A percentile compares a stretch with the other conserved stretches of the same genome.
Conservation (phyloP, 2,329 filamentous ascomycete genomes). For the Sphaerulina vaccinii region DNA sequence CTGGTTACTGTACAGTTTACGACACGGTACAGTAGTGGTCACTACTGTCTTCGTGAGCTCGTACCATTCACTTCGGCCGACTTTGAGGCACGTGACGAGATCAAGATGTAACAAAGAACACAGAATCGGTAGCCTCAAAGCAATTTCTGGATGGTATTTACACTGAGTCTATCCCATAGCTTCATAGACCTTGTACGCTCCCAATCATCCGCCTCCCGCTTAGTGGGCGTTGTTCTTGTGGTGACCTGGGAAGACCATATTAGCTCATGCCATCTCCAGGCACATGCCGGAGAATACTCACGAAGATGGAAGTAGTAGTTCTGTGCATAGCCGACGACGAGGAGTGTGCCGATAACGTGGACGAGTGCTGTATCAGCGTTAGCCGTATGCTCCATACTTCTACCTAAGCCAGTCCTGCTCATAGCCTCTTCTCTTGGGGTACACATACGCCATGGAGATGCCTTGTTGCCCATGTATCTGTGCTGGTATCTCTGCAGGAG, state of each 20-base stretch:
- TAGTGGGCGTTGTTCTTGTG: constrained; percentile 99
- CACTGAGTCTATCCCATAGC: constrained; percentile 17
- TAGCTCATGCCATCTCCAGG: not conserved
- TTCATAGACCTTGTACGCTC: constrained; percentile 13
- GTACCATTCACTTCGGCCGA: not conserved
- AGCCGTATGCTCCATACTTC: constrained; percentile 3
- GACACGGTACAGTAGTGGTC: not conserved
- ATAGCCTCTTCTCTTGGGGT: not conserved
- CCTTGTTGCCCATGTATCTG: constrained; percentile 91
- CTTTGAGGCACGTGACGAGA: not conserved
- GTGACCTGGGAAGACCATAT: constrained; percentile 65
- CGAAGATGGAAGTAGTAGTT: constrained; percentile 99
- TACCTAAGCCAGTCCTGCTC: not conserved
- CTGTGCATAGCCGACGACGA: constrained; percentile 86
- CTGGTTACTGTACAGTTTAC: not conserved
- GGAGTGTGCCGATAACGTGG: constrained; percentile 75
- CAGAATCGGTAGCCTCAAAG: constrained; percentile 12
- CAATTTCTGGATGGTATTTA: constrained; percentile 25
- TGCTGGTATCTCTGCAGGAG: constrained; percentile 83
- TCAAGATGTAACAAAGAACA: not conserved
- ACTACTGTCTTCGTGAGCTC: not conserved
- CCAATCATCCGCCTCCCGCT: not conserved
- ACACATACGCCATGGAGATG: constrained; percentile 79
- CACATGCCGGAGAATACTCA: constrained; percentile 54
- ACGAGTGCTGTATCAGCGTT: constrained; percentile 66